A percentile compares a stretch with the other conserved stretches of the same genome.
These are phyloP conservation scores for Colletotrichum sp. DNA, from an alignment of 2,329 filamentous ascomycete species.

Conservation along the genomic window DNA sequence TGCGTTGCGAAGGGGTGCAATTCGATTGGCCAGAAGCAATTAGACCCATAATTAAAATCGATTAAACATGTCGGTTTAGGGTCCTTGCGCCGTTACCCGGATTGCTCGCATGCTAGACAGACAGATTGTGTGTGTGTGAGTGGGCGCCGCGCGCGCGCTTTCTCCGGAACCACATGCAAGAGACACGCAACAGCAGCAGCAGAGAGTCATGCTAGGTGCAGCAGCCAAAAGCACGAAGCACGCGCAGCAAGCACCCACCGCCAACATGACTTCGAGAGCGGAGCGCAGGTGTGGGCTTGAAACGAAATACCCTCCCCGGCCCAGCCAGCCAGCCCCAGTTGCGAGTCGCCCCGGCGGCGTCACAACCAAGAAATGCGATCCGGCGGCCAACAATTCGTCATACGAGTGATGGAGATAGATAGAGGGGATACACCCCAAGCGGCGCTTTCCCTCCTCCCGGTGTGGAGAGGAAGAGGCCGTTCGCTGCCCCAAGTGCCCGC, in stretches of 20 bases:
- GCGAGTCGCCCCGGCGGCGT: neutral
- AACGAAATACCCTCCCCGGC: neutral
- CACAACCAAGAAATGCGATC: neutral
- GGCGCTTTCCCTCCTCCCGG: neutral
- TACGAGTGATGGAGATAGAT: neutral
- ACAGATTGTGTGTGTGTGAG: neutral
- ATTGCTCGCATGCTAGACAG: neutral
- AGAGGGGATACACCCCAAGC: neutral
- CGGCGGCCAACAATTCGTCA: neutral
- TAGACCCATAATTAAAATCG: neutral
- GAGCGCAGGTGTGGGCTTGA: neutral
- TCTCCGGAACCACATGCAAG: neutral
- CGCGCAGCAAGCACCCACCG: neutral
- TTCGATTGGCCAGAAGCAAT: neutral
- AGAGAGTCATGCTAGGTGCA: slow-evolving; percentile 1
- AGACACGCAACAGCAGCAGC: neutral
- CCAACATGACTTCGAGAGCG: slow-evolving; percentile 13
- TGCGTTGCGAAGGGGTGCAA: neutral
- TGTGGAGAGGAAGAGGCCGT: neutral
- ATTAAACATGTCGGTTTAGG: neutral
- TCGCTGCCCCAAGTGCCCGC: neutral
- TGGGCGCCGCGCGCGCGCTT: neutral
- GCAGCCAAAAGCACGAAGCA: neutral
- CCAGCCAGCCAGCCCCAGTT: neutral
- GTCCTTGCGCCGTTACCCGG: neutral